phyloP scores from a whole-genome alignment of 2,329 filamentous ascomycete species.

The Furcasterigmium sp. region DNA sequence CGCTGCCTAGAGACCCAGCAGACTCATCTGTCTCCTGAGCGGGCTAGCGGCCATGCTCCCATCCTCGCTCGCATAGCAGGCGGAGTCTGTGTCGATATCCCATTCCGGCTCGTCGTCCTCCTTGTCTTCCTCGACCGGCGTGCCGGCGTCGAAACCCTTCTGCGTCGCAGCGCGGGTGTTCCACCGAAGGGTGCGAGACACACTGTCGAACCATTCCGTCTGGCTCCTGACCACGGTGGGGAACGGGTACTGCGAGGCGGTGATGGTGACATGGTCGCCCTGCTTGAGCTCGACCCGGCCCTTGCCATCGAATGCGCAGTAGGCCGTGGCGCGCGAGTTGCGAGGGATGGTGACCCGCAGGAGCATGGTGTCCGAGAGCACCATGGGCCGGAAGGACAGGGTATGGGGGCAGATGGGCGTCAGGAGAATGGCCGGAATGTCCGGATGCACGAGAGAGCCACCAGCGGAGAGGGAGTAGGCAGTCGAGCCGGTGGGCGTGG shows the following conservation, averaged over 20 bases:
- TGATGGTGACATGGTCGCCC: slow-evolving; percentile 93
- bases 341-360: slow-evolving; percentile 83
- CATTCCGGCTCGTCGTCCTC: slow-evolving; percentile 62
- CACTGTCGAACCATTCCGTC: slow-evolving; percentile 95
- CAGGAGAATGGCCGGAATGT: slow-evolving; percentile 92
- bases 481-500: slow-evolving; percentile 89
- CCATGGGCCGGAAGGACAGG: slow-evolving; percentile 94
- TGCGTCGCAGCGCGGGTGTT: slow-evolving; percentile 90
- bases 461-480: slow-evolving; percentile 95
- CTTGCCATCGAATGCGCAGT: slow-evolving; percentile 97
- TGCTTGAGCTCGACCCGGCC: slow-evolving; percentile 88
- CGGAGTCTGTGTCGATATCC: slow-evolving; percentile 91
- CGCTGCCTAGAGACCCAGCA: slow-evolving; percentile 65
- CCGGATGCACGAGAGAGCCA: slow-evolving; percentile 90
- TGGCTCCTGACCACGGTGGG: slow-evolving; percentile 87
- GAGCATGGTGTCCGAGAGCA: slow-evolving; percentile 89
- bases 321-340: slow-evolving; percentile 84
- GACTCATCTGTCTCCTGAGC: slow-evolving; percentile 66
- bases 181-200: slow-evolving; percentile 88
- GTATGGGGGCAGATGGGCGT: slow-evolving; percentile 98
- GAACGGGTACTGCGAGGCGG: slow-evolving; percentile 94
- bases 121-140: slow-evolving; percentile 41
- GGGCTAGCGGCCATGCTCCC: slow-evolving; percentile 63
- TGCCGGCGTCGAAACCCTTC: slow-evolving; percentile 70
- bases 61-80: slow-evolving; percentile 67